Base-by-base conservation (phyloP, 495 filamentous ascomycete genomes). In the Trichoderma erinaceum region DNA sequence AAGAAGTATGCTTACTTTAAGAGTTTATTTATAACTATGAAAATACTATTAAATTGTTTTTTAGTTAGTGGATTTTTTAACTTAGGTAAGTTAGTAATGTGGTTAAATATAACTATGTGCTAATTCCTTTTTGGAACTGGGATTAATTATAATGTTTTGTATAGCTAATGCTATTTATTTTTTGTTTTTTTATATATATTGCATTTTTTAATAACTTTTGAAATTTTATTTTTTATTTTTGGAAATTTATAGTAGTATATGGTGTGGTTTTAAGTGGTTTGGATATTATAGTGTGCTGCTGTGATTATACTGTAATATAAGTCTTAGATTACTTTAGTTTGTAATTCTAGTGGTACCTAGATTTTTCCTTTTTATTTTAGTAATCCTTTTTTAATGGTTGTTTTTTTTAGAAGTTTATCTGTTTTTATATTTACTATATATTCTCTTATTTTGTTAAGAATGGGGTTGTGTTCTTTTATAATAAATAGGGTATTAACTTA, bases 401-500 rank as follows among this genome's bases (percentile, higher is more conserved):
- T 5, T 38, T 38, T 5, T 10, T 38, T 7, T 0, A 38, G 8
- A 7, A 38, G 8, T 69, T 66, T 66, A 75, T 72, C 65, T 52
- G 50, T 50, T 52, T 73, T 11, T 68, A 29, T 29, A 68, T 72
- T 69, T 69, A 78, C 56, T 82, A 70, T 12, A 77, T 67, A 1
- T 29, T 29, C 29, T 4, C 29, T 29, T 29, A 71, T 70, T 67
- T 76, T 69, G 52, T 65, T 64, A 0, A 81, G n/a, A 0, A 85
- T 72, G 1, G 71, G 52, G 63, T 85, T 71, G 61, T 80, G 84
- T 0, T 73, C 78, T 38, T 76, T 58, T 3, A 72, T 69, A 12
- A 84, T 63, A 73, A 84, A 75, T 2, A 85, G 46, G 67, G 81
- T 83, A 0, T 71, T 84, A 68, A 79, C 81, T 44, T 72, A 68